A percentile compares a stretch with the other conserved stretches of the same genome.
phyloP scores from a whole-genome alignment of 139 green algal species.

The Chlamydomonas sp. region DNA sequence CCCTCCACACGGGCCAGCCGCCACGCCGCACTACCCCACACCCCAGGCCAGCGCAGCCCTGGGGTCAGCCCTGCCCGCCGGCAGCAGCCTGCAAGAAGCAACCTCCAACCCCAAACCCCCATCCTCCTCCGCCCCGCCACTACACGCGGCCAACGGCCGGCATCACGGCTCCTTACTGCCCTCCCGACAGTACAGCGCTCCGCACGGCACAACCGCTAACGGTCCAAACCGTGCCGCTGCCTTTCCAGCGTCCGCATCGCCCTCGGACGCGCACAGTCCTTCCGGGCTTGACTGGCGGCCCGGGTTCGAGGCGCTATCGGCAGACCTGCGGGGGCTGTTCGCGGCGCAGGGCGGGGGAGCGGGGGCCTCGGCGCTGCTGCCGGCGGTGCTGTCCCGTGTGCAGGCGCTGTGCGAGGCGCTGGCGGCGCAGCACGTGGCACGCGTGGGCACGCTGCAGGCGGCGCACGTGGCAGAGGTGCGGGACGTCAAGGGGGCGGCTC shows the following conservation, averaged over 20 bases:
- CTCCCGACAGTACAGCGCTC: no score
- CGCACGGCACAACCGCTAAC: no score
- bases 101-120: background rate
- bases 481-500: background rate
- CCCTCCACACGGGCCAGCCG: background rate
- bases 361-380: background rate
- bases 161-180: no score
- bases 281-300: constrained; percentile 8
- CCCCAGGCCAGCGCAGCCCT: no score
- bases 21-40: background rate
- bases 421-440: background rate
- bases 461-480: background rate
- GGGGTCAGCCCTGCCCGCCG: no score
- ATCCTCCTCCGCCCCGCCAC: background rate
- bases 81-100: no score
- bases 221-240: no score
- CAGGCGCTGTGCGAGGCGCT: constrained; percentile 21
- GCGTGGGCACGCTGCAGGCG: background rate
- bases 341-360: background rate
- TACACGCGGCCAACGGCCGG: background rate
- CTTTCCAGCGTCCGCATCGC: no score
- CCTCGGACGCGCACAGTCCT: no score
- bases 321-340: background rate
- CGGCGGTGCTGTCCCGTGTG: constrained; percentile 16
- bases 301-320: constrained; percentile 1